phyloP scores from a whole-genome alignment of 2,329 filamentous ascomycete species.

The Colletotrichum chrysophilum region DNA sequence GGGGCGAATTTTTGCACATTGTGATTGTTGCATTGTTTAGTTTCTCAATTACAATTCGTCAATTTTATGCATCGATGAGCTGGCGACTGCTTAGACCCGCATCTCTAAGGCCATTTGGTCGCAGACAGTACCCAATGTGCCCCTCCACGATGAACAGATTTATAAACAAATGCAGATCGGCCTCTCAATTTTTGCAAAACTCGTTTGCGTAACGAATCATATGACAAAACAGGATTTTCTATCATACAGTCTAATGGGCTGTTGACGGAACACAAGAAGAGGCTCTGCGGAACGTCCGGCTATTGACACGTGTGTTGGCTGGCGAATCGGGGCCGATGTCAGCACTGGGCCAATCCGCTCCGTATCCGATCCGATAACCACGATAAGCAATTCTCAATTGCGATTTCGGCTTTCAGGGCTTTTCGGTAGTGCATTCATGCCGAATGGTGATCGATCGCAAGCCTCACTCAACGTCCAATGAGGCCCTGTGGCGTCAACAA shows the following conservation, averaged over 20 bases:
- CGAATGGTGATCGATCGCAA: background rate
- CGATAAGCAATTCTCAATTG: background rate
- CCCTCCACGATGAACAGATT: background rate
- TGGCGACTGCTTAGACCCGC: background rate
- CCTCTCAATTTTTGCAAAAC: background rate
- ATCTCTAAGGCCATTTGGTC: background rate
- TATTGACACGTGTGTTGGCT: background rate
- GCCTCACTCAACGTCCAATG: background rate
- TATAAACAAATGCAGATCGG: background rate
- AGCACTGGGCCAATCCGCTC: background rate
- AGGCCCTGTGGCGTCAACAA: background rate
- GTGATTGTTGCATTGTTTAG: background rate
- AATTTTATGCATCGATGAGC: background rate
- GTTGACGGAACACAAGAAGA: background rate
- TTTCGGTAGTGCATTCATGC: background rate
- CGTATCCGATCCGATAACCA: background rate
- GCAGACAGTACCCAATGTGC: background rate
- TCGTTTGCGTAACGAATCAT: background rate
- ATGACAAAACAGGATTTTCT: background rate
- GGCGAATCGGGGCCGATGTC: background rate
- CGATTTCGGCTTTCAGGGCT: background rate
- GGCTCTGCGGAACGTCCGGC: background rate
- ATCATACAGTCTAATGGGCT: background rate
- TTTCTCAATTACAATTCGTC: background rate
- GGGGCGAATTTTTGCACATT: background rate